These are phyloP conservation scores for Pyrrhoderma noxium DNA, from an alignment of 1,284 basidiomycete genomes.

Conservation along the genomic window DNA sequence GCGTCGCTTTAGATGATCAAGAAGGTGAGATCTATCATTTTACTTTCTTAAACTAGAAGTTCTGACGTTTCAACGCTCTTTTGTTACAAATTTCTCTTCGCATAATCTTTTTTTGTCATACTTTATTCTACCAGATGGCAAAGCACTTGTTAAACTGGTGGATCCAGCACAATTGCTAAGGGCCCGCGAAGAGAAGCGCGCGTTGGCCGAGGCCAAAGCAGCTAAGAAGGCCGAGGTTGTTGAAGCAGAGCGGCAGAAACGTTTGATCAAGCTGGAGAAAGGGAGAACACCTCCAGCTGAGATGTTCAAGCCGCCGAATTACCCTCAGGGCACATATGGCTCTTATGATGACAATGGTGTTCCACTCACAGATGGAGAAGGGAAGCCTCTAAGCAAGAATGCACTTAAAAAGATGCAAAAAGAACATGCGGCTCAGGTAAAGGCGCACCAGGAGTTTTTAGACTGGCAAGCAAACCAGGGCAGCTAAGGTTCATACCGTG, in stretches of 20 bases:
- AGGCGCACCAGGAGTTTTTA: conserved; percentile 71
- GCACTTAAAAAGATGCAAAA: conserved; percentile 78
- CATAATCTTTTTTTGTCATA: neutral
- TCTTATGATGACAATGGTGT: conserved; percentile 84
- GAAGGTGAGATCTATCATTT: conserved; percentile 50
- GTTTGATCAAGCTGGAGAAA: conserved; percentile 78
- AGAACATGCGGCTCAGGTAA: conserved; percentile 71
- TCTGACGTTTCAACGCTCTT: no score
- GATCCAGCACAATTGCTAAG: conserved; percentile 77
- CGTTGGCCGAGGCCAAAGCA: conserved; percentile 66
- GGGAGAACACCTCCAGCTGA: conserved; percentile 71
- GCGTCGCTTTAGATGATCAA: conserved; percentile 95
- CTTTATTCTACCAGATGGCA: conserved; percentile 59
- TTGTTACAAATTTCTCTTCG: neutral
- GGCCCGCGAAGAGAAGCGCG: conserved; percentile 87
- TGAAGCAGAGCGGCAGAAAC: conserved; percentile 71
- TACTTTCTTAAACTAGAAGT: no score
- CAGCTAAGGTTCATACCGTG: neutral
- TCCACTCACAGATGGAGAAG: conserved; percentile 78
- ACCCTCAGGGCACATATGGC: conserved; percentile 57
- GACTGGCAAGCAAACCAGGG: conserved; percentile 39
- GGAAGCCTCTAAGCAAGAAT: conserved; percentile 82
- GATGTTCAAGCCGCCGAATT: conserved; percentile 82
- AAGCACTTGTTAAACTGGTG: conserved; percentile 90
- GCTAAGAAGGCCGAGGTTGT: conserved; percentile 73